Conservation (phyloP, 1,284 basidiomycete genomes). For the Naganishia cerealis region DNA sequence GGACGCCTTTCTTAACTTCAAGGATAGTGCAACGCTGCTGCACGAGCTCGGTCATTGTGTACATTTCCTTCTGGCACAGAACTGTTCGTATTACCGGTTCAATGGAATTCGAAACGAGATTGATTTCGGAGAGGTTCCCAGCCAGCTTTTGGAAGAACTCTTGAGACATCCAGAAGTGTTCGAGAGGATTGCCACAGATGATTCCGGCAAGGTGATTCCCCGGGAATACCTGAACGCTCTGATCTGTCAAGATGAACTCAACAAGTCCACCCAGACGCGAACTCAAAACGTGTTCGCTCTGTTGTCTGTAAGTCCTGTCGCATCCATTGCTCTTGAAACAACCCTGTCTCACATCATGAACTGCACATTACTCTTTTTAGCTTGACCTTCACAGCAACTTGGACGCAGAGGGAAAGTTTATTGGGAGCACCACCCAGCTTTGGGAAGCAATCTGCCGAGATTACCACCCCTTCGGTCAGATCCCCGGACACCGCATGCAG, state of each 20-base stretch:
- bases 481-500: conserved; percentile 6
- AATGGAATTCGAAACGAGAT: not conserved
- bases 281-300: not conserved
- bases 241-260: not conserved
- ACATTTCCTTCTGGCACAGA: conserved; percentile 6
- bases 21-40: not conserved
- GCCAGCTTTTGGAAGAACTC: not conserved
- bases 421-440: not conserved
- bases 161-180: not conserved
- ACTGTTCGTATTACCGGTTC: conserved; percentile 11
- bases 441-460: not conserved
- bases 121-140: not conserved
- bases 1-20: not conserved
- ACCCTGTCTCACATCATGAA: not conserved
- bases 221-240: not conserved
- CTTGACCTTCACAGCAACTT: conserved; percentile 19
- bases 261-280: not conserved
- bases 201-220: conserved; percentile 2
- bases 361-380: not conserved
- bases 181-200: not conserved
- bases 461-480: not conserved
- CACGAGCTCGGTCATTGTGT: conserved; percentile 15
- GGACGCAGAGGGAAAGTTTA: conserved; percentile 6
- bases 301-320: not conserved
- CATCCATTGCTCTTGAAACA: not conserved